These are phyloP conservation scores for Gaeumannomyces tritici DNA, from an alignment of 2,329 filamentous ascomycete species.

Conservation along the genomic window DNA sequence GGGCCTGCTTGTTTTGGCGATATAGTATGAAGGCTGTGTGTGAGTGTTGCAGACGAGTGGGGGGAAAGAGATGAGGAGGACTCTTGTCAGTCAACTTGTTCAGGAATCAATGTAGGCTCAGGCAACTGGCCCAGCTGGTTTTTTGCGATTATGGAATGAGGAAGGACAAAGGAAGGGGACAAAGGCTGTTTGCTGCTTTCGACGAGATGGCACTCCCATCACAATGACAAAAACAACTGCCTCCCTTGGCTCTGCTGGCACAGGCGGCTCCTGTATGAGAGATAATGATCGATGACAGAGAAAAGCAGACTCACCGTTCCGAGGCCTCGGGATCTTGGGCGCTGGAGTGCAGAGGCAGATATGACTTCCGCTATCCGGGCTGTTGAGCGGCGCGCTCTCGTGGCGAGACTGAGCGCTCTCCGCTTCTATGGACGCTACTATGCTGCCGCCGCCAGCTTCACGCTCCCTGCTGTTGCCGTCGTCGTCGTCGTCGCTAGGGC, in stretches of 20 bases:
- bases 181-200: background rate
- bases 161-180: background rate
- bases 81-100: conserved; percentile 1
- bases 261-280: background rate
- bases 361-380: conserved; percentile 22
- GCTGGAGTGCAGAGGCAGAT: conserved; percentile 48
- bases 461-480: too few species aligned
- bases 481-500: background rate
- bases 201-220: background rate
- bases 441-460: too few species aligned
- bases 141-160: background rate
- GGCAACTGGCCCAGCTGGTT: background rate
- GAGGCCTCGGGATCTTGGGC: conserved; percentile 47
- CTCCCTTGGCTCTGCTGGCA: background rate
- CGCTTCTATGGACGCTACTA: background rate
- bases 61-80: background rate
- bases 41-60: background rate
- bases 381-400: background rate
- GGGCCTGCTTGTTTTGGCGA: conserved; percentile 81
- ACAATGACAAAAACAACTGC: background rate
- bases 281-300: background rate
- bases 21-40: conserved; percentile 87
- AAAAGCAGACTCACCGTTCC: conserved; percentile 40
- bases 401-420: background rate
- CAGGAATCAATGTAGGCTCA: background rate